Evolutionary conservation across 352 stramenopile species (phyloP), one percentile per base, ranked within the genome.

Genomic region (Hyaloperonospora arabidopsidis): DNA sequence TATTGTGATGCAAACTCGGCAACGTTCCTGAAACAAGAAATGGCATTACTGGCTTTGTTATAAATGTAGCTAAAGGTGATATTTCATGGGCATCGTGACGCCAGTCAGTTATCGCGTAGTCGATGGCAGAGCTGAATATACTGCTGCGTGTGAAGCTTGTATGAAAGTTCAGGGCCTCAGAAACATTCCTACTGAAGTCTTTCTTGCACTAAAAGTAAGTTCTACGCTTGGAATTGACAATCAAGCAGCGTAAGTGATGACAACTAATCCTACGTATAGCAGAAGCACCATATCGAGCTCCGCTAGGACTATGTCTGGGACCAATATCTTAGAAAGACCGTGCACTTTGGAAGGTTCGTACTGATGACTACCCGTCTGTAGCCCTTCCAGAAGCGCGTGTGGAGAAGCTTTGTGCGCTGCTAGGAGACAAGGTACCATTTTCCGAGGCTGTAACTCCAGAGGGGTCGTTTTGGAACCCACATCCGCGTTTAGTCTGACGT

Each of bases 221-320:
- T n/a, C 13, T 38, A 38, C 32, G 7, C 32, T 46, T 8, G 48
- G 35, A 10, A 34, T 54, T 22, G 48, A 54, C 14, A 54, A 28
- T n/a, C 18, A 36, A 28, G 29, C 48, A 5, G 48, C 22, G 11
- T 25, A 38, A n/a, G 22, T n/a, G 3, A 17, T 54, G 10, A 15
- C 48, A 39, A n/a, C 17, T 22, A 54, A 46, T 22, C 48, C 48
- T 15, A 45, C 36, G 13, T 54, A 54, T 15, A 54, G 48, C 36
- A 46, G 48, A 46, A 34, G 48, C 2, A 54, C 48, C 5, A 54
- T 21, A 54, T 46, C 23, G 36, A 46, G 14, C 36, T 54, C 2
- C 21, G 23, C 13, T 54, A 35, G 6, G 35, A 54, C 17, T 54
- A 54, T 22, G 48, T 46, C 5, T 6, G 48, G 19, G 35, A 54